Evolutionary conservation across 1,284 basidiomycete species (phyloP).

Genomic region (Chalciporus sp.): DNA sequence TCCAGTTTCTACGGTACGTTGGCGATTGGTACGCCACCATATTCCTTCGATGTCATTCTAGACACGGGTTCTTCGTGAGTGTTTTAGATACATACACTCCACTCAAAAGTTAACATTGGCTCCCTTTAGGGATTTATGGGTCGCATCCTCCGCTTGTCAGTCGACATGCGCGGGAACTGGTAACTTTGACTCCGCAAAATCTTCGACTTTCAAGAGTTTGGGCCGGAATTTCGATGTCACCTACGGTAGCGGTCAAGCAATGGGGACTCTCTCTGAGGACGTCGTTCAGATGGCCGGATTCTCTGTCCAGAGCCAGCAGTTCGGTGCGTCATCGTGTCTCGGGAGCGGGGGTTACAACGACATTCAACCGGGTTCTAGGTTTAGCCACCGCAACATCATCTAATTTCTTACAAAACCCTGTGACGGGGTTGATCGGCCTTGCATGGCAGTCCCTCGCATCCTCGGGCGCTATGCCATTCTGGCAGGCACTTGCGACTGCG

Average conservation of each 20-base stretch:
- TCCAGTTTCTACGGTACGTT: constrained; percentile 32
- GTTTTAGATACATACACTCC: background rate
- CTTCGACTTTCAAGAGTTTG: constrained; percentile 32
- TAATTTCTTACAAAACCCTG: constrained; percentile 27
- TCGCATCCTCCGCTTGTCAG: constrained; percentile 31
- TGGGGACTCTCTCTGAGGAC: constrained; percentile 52
- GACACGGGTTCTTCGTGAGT: constrained; percentile 51
- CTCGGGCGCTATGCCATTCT: constrained; percentile 51
- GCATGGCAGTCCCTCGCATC: constrained; percentile 49
- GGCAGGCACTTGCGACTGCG: constrained; percentile 48
- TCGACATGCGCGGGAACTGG: constrained; percentile 26
- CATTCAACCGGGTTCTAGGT: constrained; percentile 12
- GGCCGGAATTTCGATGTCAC: constrained; percentile 45
- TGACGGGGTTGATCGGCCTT: constrained; percentile 53
- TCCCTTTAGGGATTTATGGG: constrained; percentile 48
- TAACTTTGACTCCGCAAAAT: constrained; percentile 27
- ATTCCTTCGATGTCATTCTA: constrained; percentile 33
- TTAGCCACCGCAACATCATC: constrained; percentile 25
- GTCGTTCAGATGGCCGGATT: constrained; percentile 54
- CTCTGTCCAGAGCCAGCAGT: constrained; percentile 43
- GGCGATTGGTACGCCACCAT: constrained; percentile 32
- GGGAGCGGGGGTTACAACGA: background rate
- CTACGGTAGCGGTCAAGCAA: constrained; percentile 59
- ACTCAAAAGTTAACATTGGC: background rate
- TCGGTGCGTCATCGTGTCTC: constrained; percentile 30